Percentiles rank a stretch among this genome's conserved stretches.
These are phyloP conservation scores for Coniochaeta ligniaria DNA, from an alignment of 2,329 filamentous ascomycete genomes.

Conservation along the genomic window DNA sequence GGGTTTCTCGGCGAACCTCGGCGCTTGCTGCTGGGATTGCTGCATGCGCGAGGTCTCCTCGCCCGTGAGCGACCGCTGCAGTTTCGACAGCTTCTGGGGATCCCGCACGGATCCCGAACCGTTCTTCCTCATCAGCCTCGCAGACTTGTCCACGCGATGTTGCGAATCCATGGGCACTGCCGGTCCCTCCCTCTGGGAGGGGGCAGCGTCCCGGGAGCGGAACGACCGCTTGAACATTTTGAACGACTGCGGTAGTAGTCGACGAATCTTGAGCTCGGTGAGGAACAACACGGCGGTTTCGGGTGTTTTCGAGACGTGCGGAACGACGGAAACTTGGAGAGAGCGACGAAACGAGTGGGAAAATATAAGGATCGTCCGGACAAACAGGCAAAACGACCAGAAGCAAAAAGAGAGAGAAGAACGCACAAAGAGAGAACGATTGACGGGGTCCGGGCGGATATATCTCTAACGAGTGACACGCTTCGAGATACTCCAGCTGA, in stretches of 20 bases:
- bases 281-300: constrained; percentile 5
- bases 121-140: constrained; percentile 67
- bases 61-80: constrained; percentile 67
- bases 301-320: constrained; percentile 20
- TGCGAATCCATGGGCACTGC: constrained; percentile 23
- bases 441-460: constrained; percentile 50
- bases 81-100: constrained; percentile 71
- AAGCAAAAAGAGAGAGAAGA: constrained; percentile 24
- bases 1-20: constrained; percentile 17
- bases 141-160: constrained; percentile 75
- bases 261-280: constrained; percentile 12
- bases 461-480: constrained; percentile 31
- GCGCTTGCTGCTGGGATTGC: constrained; percentile 25
- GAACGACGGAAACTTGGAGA: constrained; percentile 24
- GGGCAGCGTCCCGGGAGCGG: constrained; percentile 58
- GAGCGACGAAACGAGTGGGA: constrained; percentile 48
- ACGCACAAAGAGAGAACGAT: constrained; percentile 29
- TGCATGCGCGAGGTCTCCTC: constrained; percentile 35
- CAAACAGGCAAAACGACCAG: constrained; percentile 23
- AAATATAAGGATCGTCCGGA: constrained; percentile 17
- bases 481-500: constrained; percentile 43
- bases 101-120: constrained; percentile 49
- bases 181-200: constrained; percentile 19
- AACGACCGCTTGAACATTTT: constrained; percentile 93
- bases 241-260: constrained; percentile 27